phyloP scores from a whole-genome alignment of 805 yeast species.

The Sporopachydermia lactativora region DNA sequence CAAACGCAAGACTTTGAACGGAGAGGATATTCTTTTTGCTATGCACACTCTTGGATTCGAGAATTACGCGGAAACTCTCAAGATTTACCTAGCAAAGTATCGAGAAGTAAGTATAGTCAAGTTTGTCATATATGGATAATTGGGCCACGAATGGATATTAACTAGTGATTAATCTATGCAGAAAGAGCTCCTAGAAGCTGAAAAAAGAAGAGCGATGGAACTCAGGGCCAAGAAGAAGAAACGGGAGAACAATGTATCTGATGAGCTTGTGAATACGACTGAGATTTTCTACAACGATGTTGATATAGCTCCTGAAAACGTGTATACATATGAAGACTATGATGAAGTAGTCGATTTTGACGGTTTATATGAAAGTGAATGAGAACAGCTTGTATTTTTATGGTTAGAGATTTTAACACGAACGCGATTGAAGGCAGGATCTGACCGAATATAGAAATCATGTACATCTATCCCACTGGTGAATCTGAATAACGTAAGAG shows the following conservation, averaged over 20 bases:
- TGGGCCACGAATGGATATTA: background rate
- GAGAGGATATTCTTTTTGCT: conserved; percentile 52
- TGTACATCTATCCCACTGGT: too few relatives aligned
- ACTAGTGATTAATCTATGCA: background rate
- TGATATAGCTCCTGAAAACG: background rate
- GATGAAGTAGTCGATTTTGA: background rate
- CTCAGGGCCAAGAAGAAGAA: conserved; percentile 10
- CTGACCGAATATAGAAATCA: too few relatives aligned
- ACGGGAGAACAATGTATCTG: too few relatives aligned
- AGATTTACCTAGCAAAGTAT: conserved; percentile 54
- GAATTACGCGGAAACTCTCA: conserved; percentile 54
- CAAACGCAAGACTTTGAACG: conserved; percentile 56
- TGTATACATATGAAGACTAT: background rate
- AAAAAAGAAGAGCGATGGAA: conserved; percentile 15
- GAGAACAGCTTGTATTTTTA: too few relatives aligned
- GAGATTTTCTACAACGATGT: background rate
- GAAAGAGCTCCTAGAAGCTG: conserved; percentile 15
- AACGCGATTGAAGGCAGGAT: too few relatives aligned
- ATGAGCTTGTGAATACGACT: background rate
- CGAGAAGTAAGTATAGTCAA: conserved; percentile 25
- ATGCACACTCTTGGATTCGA: conserved; percentile 56
- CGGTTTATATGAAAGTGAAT: too few relatives aligned
- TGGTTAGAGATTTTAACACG: too few relatives aligned
- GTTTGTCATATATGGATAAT: background rate
- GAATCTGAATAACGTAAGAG: too few relatives aligned